Evolutionary conservation across 192 early-diverging fungal species (phyloP).

Genomic region (Spizellomyces sp.): DNA sequence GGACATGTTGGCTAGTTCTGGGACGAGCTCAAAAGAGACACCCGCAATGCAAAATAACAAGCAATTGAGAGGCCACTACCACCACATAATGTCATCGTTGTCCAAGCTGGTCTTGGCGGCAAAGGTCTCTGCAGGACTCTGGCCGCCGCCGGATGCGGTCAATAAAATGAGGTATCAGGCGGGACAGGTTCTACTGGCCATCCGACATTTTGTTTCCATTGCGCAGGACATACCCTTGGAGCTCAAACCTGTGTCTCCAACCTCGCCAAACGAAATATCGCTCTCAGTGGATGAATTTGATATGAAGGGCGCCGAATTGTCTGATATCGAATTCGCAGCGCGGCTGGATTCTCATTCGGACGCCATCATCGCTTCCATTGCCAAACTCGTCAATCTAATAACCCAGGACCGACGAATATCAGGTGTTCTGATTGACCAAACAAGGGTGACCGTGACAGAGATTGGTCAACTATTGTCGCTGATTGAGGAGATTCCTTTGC

Average conservation of each 20-base stretch:
- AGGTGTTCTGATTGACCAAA: conserved; percentile 43
- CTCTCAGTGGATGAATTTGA: conserved; percentile 43
- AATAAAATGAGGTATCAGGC: conserved; percentile 80
- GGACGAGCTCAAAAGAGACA: conserved; percentile 69
- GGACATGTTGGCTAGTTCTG: conserved; percentile 82
- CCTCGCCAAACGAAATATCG: conserved; percentile 3
- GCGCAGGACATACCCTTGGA: conserved; percentile 61
- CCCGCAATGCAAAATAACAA: conserved; percentile 65
- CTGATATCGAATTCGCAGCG: conserved; percentile 40
- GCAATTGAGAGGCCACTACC: conserved; percentile 69
- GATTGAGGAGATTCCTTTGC: conserved; percentile 50
- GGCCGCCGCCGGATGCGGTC: conserved; percentile 86
- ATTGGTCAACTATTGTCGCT: conserved; percentile 52
- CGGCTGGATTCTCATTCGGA: conserved; percentile 44
- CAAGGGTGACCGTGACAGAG: conserved; percentile 46
- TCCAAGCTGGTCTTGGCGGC: conserved; percentile 84
- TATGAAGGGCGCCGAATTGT: conserved; percentile 35
- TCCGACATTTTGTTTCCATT: conserved; percentile 76
- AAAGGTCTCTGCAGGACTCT: conserved; percentile 81
- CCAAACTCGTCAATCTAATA: conserved; percentile 40
- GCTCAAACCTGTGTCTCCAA: conserved; percentile 36
- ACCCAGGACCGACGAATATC: conserved; percentile 33
- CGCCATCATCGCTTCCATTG: conserved; percentile 37
- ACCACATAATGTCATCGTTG: conserved; percentile 74
- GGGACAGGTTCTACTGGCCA: conserved; percentile 76